These are phyloP conservation scores for barrel medic (Medicago truncatula) DNA, from an alignment of 306 rosid species.

Conservation along the genomic window MtrunA17r5.0-ANR NC_053048.1:6350501-6351000, in stretches of 20 bases:
- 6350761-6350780: neutral
- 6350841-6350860: neutral
- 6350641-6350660: conserved; percentile 50
- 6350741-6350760: conserved; percentile 30
- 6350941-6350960: neutral
- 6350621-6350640: conserved; percentile 48
- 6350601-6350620: conserved; percentile 50
- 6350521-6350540: conserved; percentile 35
- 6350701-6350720: neutral
- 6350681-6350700: conserved; percentile 42
- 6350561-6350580: conserved; percentile 19
- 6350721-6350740: conserved; percentile 3
- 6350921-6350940: conserved; percentile 30
- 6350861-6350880: conserved; percentile 30
- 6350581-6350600: conserved; percentile 38
- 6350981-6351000: neutral
- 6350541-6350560: conserved; percentile 43
- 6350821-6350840: neutral
- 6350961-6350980: neutral
- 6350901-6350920: conserved; percentile 29
- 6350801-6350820: neutral
- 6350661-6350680: conserved; percentile 54
- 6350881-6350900: conserved; percentile 21
- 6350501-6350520: neutral
- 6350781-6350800: conserved; percentile 41